A percentile compares a stretch with the other conserved stretches of the same genome.
Evolutionary conservation across 345 rosid species (phyloP).

Genomic region (Limnanthes douglasii): DNA sequence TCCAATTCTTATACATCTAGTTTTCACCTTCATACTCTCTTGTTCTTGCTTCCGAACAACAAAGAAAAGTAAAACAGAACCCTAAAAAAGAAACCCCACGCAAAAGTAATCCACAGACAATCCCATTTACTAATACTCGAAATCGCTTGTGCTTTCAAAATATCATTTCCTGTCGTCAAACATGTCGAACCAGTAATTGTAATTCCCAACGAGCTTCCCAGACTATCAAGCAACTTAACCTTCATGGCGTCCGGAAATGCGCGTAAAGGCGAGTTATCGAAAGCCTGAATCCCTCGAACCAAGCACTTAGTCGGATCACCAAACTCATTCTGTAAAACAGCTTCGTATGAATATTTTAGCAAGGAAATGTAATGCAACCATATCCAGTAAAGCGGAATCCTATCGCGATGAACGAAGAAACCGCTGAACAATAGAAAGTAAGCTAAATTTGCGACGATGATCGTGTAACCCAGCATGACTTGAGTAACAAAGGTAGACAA

Average conservation of each 20-base stretch:
- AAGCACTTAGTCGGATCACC: conserved; percentile 40
- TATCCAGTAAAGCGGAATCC: conserved; percentile 56
- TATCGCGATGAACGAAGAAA: conserved; percentile 53
- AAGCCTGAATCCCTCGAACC: conserved; percentile 52
- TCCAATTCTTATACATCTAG: neutral
- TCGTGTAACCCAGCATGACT: conserved; percentile 64
- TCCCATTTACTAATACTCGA: conserved; percentile 61
- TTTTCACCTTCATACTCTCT: conserved; percentile 31
- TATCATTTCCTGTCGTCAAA: conserved; percentile 45
- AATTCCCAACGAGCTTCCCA: conserved; percentile 36
- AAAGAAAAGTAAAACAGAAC: conserved; percentile 52
- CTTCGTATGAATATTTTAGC: conserved; percentile 69
- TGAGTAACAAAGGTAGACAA: conserved; percentile 61
- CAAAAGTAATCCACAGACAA: conserved; percentile 73
- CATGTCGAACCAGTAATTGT: conserved; percentile 46
- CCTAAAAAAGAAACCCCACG: conserved; percentile 92
- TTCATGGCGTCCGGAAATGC: conserved; percentile 21
- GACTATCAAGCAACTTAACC: conserved; percentile 25
- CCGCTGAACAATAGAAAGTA: conserved; percentile 82
- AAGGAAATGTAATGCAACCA: conserved; percentile 89
- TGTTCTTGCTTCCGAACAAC: conserved; percentile 73
- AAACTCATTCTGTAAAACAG: conserved; percentile 49
- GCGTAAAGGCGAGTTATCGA: conserved; percentile 49
- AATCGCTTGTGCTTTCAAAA: conserved; percentile 45
- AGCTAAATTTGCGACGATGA: conserved; percentile 49